A percentile compares a stretch with the other conserved stretches of the same genome.
phyloP scores from a whole-genome alignment of 805 yeast species.

The Candida ascalaphidarum region DNA sequence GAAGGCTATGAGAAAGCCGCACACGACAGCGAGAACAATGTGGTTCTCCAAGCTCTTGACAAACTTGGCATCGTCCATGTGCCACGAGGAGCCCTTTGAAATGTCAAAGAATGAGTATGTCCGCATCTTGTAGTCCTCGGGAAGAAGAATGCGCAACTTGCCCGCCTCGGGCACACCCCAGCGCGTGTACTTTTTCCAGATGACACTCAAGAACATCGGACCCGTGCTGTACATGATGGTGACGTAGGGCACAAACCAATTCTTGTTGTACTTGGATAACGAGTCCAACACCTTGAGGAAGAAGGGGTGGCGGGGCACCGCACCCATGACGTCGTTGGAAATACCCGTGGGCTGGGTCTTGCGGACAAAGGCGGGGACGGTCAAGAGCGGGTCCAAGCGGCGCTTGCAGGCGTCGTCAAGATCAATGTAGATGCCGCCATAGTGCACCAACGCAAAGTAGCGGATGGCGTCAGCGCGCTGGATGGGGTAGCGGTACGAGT shows the following conservation, averaged over 20 bases:
- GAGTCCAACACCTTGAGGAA: conserved; percentile 62
- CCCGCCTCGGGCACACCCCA: conserved; percentile 66
- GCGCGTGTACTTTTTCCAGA: conserved; percentile 83
- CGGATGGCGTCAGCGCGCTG: conserved; percentile 88
- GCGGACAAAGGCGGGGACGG: conserved; percentile 79
- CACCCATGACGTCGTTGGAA: conserved; percentile 89
- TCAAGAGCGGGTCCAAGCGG: conserved; percentile 69
- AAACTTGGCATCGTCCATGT: conserved; percentile 75
- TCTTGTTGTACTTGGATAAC: conserved; percentile 48
- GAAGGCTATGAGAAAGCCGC: conserved; percentile 56
- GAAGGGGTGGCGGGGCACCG: conserved; percentile 82
- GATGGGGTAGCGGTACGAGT: conserved; percentile 69
- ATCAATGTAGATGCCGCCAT: conserved; percentile 87
- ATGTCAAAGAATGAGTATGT: conserved; percentile 62
- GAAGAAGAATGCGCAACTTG: conserved; percentile 61
- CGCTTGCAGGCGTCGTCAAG: conserved; percentile 84
- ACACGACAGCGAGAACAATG: conserved; percentile 59
- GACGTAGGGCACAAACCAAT: conserved; percentile 80
- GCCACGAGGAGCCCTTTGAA: conserved; percentile 88
- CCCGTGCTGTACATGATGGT: conserved; percentile 94
- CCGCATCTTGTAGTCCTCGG: conserved; percentile 60
- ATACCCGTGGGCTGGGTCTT: conserved; percentile 87
- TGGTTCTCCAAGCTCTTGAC: conserved; percentile 70
- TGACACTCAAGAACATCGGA: conserved; percentile 75
- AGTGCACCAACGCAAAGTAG: conserved; percentile 74